Conservation (phyloP, 108 stramenopile species). For the Mayamaea pseudoterrestris region DNA sequence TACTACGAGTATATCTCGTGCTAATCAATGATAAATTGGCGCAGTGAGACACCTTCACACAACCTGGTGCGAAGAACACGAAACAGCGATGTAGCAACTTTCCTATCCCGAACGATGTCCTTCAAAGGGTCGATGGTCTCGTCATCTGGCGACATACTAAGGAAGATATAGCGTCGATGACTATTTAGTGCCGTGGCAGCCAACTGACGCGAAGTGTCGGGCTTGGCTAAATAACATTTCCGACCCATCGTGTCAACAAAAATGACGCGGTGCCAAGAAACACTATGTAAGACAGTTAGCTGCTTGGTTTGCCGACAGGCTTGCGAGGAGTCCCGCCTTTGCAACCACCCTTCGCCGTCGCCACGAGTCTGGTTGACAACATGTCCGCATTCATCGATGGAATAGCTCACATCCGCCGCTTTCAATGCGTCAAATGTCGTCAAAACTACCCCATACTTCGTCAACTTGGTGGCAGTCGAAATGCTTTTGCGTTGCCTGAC, state of each 20-base stretch:
- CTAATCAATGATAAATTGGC: no score
- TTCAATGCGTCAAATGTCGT: slow-evolving; percentile 7
- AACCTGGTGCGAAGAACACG: no score
- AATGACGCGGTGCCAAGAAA: slow-evolving; percentile 4
- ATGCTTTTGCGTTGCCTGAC: background rate
- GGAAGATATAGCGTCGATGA: no score
- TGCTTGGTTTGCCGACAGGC: background rate
- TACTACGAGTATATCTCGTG: no score
- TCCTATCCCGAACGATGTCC: no score
- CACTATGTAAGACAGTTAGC: background rate
- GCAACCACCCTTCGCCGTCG: no score
- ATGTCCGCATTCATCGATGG: background rate
- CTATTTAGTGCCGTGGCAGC: background rate
- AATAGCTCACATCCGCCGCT: background rate
- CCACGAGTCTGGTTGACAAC: slow-evolving; percentile 1
- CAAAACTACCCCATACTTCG: background rate
- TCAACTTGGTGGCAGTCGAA: background rate
- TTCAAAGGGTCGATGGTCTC: no score
- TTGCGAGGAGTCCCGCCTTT: background rate
- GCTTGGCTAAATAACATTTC: slow-evolving; percentile 1
- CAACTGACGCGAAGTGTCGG: background rate
- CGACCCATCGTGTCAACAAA: slow-evolving; percentile 1
- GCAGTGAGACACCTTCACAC: no score
- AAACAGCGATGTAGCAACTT: no score
- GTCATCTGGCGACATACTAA: no score